A percentile compares a stretch with the other conserved stretches of the same genome.
phyloP scores from a whole-genome alignment of 108 stramenopile species.

The Stephanodiscus minutulus region DNA sequence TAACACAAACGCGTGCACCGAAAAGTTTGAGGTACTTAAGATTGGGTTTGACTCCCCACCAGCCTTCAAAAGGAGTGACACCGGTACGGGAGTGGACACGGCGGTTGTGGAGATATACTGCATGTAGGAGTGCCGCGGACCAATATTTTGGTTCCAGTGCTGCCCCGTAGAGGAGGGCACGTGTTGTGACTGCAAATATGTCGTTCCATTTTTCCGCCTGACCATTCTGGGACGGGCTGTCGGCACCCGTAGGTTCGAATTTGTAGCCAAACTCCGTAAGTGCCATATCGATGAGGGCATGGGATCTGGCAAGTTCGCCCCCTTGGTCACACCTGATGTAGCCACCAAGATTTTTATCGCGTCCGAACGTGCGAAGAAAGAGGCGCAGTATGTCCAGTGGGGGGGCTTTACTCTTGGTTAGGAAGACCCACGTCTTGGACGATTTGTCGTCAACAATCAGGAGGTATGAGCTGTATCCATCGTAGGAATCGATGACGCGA shows the following conservation, averaged over 20 bases:
- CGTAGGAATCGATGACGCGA: too few relatives aligned
- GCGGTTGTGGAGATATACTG: slow-evolving; percentile 21
- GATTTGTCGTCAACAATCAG: neutral
- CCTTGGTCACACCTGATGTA: slow-evolving; percentile 13
- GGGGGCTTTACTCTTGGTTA: slow-evolving; percentile 1
- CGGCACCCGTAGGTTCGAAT: slow-evolving; percentile 15
- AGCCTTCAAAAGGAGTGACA: slow-evolving; percentile 5
- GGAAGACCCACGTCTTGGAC: neutral
- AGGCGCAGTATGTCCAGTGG: neutral
- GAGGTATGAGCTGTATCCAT: too few relatives aligned
- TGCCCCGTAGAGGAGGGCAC: slow-evolving; percentile 5
- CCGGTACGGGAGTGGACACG: neutral
- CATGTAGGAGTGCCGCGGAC: slow-evolving; percentile 4
- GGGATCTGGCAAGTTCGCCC: slow-evolving; percentile 4
- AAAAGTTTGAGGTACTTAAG: slow-evolving; percentile 10
- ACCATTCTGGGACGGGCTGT: too few relatives aligned
- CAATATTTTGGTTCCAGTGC: too few relatives aligned
- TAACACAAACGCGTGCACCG: slow-evolving; percentile 14
- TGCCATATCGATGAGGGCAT: slow-evolving; percentile 8
- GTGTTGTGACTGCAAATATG: neutral
- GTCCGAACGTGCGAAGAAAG: neutral
- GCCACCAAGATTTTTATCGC: neutral
- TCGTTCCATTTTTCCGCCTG: neutral
- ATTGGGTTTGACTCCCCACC: neutral
- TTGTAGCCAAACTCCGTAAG: neutral